These are phyloP conservation scores for Annulohypoxylon moriforme DNA, from an alignment of 495 filamentous ascomycete species.

Conservation along the genomic window DNA sequence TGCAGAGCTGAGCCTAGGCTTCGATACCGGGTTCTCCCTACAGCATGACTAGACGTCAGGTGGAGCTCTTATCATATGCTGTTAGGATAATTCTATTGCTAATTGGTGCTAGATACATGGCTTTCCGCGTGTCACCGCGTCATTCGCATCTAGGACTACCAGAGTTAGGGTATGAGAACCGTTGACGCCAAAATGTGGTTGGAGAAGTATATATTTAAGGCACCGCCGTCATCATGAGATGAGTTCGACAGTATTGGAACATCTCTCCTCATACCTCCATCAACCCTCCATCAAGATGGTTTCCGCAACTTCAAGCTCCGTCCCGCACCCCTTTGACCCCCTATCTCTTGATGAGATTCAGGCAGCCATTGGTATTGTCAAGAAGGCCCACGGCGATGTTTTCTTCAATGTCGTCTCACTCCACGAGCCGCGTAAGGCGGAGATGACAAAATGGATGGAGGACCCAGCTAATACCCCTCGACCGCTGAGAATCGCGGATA, in stretches of 20 bases:
- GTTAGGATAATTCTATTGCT: conserved; percentile 40
- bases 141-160: conserved; percentile 20
- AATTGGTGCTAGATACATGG: conserved; percentile 39
- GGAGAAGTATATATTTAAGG: conserved; percentile 24
- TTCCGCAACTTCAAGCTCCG: conserved; percentile 31
- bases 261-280: conserved; percentile 8
- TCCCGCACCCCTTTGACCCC: conserved; percentile 84
- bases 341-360: conserved; percentile 83
- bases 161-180: neutral
- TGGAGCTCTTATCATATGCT: conserved; percentile 38
- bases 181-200: conserved; percentile 16
- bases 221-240: neutral
- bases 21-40: conserved; percentile 21
- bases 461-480: conserved; percentile 69
- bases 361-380: conserved; percentile 73
- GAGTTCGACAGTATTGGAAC: neutral
- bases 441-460: conserved; percentile 86
- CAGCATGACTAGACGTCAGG: conserved; percentile 14
- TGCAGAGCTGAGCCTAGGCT: conserved; percentile 31
- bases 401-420: conserved; percentile 92
- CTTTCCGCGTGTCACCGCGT: conserved; percentile 27
- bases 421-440: conserved; percentile 85
- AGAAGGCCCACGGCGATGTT: conserved; percentile 75
- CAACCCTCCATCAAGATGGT: conserved; percentile 32
- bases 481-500: conserved; percentile 80